Evolutionary conservation across 768 basidiomycete genomes (phyloP), one percentile per base, ranked within the genome.

Genomic region (Tephrocybe sp.): DNA sequence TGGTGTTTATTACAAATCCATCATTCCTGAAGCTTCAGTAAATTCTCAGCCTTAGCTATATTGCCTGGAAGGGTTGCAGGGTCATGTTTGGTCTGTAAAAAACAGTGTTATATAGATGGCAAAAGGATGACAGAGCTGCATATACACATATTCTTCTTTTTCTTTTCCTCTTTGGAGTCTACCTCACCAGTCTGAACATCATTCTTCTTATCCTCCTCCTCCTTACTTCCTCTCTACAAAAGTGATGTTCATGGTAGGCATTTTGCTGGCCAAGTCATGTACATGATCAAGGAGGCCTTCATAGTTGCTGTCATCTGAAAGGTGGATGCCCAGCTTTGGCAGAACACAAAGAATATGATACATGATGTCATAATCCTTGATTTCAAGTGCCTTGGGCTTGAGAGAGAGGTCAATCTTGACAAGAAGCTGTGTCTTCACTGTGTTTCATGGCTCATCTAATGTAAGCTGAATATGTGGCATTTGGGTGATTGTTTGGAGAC

Each of bases 371-470:
- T 45, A 32, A n/a, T 45, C 17, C 4, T 15, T 24, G 20, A 48
- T 24, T n/a, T 12, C 12, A 25, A 40, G 26, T 28, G 10, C 11
- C 12, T n/a, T 39, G 25, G 46, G 47, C 24, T 48, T 40, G 17
- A 48, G 33, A 25, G 38, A 17, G 11, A 17, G 15, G n/a, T 48
- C 25, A 20, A 48, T 48, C 36, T 48, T 48, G 25, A 14, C 26
- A 21, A 48, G 38, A 26, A 48, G 47, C 38, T 48, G 38, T 40
- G 47, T 26, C 20, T 39, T 40, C 36, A 48, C 15, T 17, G 25
- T 48, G 26, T 48, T 32, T 25, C 37, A 39, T 24, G 37, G 47
- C 15, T 30, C 28, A 30, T 48, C 36, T 1, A 23, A 37, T 20
- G 28, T 30, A 45, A 32, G 43, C 20, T 17, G 26, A 10, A 45